A percentile compares a stretch with the other conserved stretches of the same genome.
Conservation (phyloP, 768 basidiomycete species). For the Lactarius tabidus region DNA sequence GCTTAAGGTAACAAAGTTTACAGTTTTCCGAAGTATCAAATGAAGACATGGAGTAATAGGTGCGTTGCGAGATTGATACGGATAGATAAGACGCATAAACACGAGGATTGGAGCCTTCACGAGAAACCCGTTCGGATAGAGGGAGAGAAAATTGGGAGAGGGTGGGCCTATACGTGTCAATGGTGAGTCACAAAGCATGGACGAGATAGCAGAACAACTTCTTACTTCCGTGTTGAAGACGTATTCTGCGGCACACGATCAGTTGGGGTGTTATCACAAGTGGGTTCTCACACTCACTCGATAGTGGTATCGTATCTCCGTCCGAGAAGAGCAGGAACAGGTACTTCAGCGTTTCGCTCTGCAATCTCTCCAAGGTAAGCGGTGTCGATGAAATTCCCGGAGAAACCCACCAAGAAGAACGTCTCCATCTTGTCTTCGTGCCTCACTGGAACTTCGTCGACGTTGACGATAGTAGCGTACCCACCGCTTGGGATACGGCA, state of each 20-base stretch:
- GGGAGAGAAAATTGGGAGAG: conserved; percentile 65
- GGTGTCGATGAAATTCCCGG: background rate
- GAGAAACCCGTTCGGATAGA: conserved; percentile 46
- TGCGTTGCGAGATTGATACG: conserved; percentile 5
- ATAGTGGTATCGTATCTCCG: conserved; percentile 62
- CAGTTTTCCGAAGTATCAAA: background rate
- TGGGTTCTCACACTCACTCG: conserved; percentile 48
- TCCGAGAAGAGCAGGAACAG: conserved; percentile 85
- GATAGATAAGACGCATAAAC: conserved; percentile 17
- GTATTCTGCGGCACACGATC: conserved; percentile 46
- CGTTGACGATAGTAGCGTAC: conserved; percentile 79
- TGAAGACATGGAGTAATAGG: background rate
- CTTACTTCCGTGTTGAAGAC: conserved; percentile 91
- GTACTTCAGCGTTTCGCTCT: conserved; percentile 92
- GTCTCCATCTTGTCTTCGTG: conserved; percentile 94
- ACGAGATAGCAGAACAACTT: background rate
- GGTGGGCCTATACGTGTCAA: conserved; percentile 48
- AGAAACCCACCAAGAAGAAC: conserved; percentile 69
- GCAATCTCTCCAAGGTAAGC: conserved; percentile 4
- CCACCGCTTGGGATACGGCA: conserved; percentile 76
- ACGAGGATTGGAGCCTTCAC: conserved; percentile 27
- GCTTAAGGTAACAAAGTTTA: conserved; percentile 3
- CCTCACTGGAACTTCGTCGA: conserved; percentile 65
- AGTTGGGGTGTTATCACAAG: conserved; percentile 17
- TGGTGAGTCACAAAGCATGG: conserved; percentile 3